These are phyloP conservation scores for Plasmodium fragile DNA, from an alignment of 169 alveolate genomes.

Conservation along the genomic window DNA sequence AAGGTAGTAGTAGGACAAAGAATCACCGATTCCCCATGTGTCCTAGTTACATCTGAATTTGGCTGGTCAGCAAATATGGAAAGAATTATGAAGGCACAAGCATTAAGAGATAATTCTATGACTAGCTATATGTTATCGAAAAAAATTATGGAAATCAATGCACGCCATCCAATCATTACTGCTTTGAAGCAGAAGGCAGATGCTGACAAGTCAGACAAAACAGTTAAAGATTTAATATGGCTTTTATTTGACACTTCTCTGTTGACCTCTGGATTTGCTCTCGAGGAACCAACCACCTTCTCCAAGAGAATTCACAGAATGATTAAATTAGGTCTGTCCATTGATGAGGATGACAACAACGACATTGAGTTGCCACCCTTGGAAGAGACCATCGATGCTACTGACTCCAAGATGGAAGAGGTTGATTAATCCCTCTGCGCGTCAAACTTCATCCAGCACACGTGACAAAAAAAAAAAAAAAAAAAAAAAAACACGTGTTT, in stretches of 20 bases:
- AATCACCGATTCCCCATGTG: conserved; percentile 98
- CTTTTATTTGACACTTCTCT: conserved; percentile 98
- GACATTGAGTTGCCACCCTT: conserved; percentile 93
- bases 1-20: conserved; percentile 97
- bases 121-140: conserved; percentile 96
- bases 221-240: conserved; percentile 99
- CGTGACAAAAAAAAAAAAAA: neutral
- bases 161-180: conserved; percentile 96
- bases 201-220: conserved; percentile 97
- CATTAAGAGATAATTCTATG: conserved; percentile 98
- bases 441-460: neutral
- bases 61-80: conserved; percentile 99
- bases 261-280: conserved; percentile 98
- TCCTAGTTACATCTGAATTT: conserved; percentile 98
- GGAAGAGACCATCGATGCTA: conserved; percentile 90
- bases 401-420: conserved; percentile 97
- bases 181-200: conserved; percentile 97
- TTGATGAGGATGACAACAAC: conserved; percentile 95
- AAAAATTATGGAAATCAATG: conserved; percentile 99
- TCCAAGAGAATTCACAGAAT: conserved; percentile 99
- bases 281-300: conserved; percentile 99
- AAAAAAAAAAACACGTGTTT: neutral
- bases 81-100: conserved; percentile 99
- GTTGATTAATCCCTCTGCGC: conserved; percentile 90
- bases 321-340: conserved; percentile 99